Evolutionary conservation across 768 basidiomycete species (phyloP).

Genomic region (Leccinum rimulosum): DNA sequence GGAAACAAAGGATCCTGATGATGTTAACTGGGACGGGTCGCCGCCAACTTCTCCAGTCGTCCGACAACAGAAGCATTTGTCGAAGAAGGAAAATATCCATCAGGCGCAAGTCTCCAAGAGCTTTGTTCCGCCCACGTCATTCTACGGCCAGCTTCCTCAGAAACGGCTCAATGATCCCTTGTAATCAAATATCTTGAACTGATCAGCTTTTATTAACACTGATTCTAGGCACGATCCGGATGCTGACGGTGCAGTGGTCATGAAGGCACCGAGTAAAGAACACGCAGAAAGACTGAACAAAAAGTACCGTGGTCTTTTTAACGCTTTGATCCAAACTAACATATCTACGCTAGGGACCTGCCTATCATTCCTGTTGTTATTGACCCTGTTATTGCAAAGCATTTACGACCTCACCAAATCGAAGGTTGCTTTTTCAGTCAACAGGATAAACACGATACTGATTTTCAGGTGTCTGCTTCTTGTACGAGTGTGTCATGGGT

Average conservation of each 20-base stretch:
- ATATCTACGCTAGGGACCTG: constrained; percentile 43
- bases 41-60: constrained; percentile 14
- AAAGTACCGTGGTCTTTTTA: constrained; percentile 43
- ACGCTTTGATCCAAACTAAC: constrained; percentile 4
- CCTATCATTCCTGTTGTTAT: constrained; percentile 81
- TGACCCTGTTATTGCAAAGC: constrained; percentile 77
- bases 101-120: constrained; percentile 15
- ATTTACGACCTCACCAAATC: constrained; percentile 83
- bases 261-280: constrained; percentile 72
- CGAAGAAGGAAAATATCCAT: constrained; percentile 24
- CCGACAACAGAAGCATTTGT: constrained; percentile 2
- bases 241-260: constrained; percentile 75
- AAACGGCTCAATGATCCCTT: constrained; percentile 28
- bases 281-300: constrained; percentile 69
- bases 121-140: constrained; percentile 57
- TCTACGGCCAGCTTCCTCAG: constrained; percentile 49
- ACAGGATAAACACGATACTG: background rate
- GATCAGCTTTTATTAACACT: background rate
- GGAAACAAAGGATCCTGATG: constrained; percentile 25
- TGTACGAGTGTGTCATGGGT: constrained; percentile 97
- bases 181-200: constrained; percentile 8
- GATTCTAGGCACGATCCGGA: constrained; percentile 69
- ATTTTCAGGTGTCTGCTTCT: constrained; percentile 68
- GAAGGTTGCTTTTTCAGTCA: constrained; percentile 53
- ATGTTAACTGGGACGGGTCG: constrained; percentile 7